Conservation (phyloP, 1,284 basidiomycete genomes). For the Neotropicomus parvogracilis region DNA sequence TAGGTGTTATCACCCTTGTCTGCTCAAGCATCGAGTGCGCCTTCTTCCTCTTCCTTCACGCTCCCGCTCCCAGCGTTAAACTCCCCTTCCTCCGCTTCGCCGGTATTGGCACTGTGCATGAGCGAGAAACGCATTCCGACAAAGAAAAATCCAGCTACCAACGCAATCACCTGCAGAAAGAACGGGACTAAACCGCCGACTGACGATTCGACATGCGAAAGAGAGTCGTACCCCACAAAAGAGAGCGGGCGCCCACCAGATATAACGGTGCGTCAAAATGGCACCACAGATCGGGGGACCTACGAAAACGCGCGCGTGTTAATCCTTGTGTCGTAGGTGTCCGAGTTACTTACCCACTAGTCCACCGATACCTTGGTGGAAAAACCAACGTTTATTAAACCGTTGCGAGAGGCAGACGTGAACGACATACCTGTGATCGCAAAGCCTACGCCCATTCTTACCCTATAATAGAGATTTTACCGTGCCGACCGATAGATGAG, state of each 20-base stretch:
- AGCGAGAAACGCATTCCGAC: slow-evolving; percentile 13
- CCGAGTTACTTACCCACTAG: slow-evolving; percentile 27
- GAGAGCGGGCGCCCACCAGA: slow-evolving; percentile 30
- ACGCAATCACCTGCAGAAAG: slow-evolving; percentile 8
- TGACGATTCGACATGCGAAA: background rate
- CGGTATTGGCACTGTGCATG: background rate
- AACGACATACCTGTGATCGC: slow-evolving; percentile 19
- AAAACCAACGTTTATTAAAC: too few relatives aligned
- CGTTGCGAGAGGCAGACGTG: background rate
- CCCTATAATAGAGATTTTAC: slow-evolving; percentile 3
- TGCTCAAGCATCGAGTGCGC: background rate
- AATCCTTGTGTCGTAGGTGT: too few relatives aligned
- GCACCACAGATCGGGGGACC: slow-evolving; percentile 32
- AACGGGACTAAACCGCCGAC: background rate
- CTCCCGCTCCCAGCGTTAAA: rapidly evolving
- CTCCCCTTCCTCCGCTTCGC: background rate
- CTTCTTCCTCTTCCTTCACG: background rate
- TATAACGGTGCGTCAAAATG: slow-evolving; percentile 27
- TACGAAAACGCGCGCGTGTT: too few relatives aligned
- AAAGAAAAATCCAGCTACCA: slow-evolving; percentile 11
- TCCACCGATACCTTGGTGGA: slow-evolving; percentile 22
- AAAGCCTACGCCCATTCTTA: slow-evolving; percentile 28
- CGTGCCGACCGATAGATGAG: background rate
- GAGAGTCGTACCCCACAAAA: slow-evolving; percentile 27
- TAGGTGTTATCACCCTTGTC: too few relatives aligned